Percentiles rank a stretch among this genome's conserved stretches.
Conservation (phyloP, 805 yeast genomes). For the Yamadazyma kitorensis region DNA sequence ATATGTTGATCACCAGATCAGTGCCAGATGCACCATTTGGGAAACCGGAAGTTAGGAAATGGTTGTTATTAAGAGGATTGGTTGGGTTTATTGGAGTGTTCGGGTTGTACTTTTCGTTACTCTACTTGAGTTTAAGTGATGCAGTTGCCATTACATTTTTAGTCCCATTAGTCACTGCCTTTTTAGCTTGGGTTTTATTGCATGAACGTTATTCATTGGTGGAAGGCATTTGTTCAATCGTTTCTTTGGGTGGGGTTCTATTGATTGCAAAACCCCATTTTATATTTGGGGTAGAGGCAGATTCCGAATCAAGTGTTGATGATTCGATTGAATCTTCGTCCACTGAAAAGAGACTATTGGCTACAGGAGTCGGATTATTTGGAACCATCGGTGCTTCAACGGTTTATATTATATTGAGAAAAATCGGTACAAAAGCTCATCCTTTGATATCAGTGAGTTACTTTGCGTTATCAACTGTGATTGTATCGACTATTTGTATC, state of each 20-base stretch:
- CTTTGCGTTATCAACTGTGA: slow-evolving; percentile 60
- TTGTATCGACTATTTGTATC: slow-evolving; percentile 54
- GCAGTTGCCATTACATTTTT: slow-evolving; percentile 78
- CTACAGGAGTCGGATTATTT: slow-evolving; percentile 58
- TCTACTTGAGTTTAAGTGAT: slow-evolving; percentile 74
- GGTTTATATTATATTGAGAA: slow-evolving; percentile 69
- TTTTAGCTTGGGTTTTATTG: slow-evolving; percentile 65
- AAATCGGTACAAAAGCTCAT: slow-evolving; percentile 75
- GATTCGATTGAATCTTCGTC: slow-evolving; percentile 49
- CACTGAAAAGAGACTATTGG: slow-evolving; percentile 55
- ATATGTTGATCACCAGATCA: slow-evolving; percentile 47
- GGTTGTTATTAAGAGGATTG: slow-evolving; percentile 60
- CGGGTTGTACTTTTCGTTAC: slow-evolving; percentile 70
- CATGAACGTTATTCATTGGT: slow-evolving; percentile 62
- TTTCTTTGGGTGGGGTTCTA: slow-evolving; percentile 73
- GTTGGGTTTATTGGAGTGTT: slow-evolving; percentile 79
- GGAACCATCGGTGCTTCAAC: slow-evolving; percentile 70
- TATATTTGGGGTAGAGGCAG: slow-evolving; percentile 49
- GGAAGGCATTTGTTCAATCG: slow-evolving; percentile 67
- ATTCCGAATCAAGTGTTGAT: slow-evolving; percentile 19
- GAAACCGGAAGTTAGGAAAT: slow-evolving; percentile 51
- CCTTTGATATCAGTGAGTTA: slow-evolving; percentile 77
- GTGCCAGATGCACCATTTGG: slow-evolving; percentile 71
- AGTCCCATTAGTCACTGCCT: slow-evolving; percentile 72
- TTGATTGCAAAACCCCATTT: slow-evolving; percentile 80